Base-by-base conservation (phyloP, 2,329 filamentous ascomycete genomes). In the Penicillium brasilianum region DNA sequence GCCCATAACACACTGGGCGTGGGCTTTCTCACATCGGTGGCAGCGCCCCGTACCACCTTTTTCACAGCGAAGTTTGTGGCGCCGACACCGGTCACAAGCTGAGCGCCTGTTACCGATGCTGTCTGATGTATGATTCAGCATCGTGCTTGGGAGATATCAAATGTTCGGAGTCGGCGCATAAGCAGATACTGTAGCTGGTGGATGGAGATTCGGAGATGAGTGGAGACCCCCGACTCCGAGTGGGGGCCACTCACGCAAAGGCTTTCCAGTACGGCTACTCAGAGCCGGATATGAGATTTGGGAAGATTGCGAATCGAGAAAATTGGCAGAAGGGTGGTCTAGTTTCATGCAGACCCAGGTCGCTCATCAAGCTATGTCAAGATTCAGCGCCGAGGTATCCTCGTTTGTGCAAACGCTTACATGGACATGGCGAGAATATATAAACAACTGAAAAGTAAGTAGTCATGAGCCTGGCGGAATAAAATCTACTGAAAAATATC, bases 21-120 rank as follows among this genome's bases (percentile, higher is more conserved):
- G 32, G 36, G 28, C 34, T 32, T 57, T 57, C 39, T 57, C 55
- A 37, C 55, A 57, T 44, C 55, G 55, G 10, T 25, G 55, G 25
- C 55, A 57, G 20, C 46, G 46, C 25, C 16, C n/a, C 7, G 55
- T 30, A 43, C 43, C 22, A 5, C 55, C 55, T 34, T 39, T 48
- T 25, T 57, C 55, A 25, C 55, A 57, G n/a, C 55, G 55, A 16
- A 57, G 55, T 32, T 57, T 57, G 36, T 57, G 55, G 11, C 46
- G 44, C 25, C 55, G 49, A 28, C 55, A 57, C 28, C 55, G 44
- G 37, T 57, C 55, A 49, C 55, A 57, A 7, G 55, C 55, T 14
- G 55, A 57, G 11, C 55, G 44, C 16, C 46, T 46, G 25, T 57
- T 57, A 25, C 55, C 55, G n/a, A 57, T 7, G 22, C 16, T 51